A percentile compares a stretch with the other conserved stretches of the same genome.
Conservation (phyloP, 176 grass and related monocot species). For the Phyllostachys edulis region DNA sequence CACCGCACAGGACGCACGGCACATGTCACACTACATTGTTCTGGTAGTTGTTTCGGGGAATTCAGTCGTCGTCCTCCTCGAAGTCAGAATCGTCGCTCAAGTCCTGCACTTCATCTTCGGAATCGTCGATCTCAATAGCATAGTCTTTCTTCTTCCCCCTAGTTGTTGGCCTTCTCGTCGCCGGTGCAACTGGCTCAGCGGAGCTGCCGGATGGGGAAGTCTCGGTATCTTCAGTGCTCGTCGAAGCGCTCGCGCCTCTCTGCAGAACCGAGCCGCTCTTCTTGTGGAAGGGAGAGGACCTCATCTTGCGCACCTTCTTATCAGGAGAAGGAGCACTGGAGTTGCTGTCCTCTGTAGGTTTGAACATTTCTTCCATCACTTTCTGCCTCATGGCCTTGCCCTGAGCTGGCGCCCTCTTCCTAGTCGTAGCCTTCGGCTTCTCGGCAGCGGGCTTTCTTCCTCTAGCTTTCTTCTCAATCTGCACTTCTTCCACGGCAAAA, state of each 20-base stretch:
- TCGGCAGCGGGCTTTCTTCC: slow-evolving; percentile 48
- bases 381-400: slow-evolving; percentile 34
- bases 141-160: slow-evolving; percentile 45
- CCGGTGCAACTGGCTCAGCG: slow-evolving; percentile 31
- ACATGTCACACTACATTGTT: background rate
- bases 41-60: background rate
- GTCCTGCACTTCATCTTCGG: slow-evolving; percentile 55
- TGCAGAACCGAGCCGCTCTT: slow-evolving; percentile 58
- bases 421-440: slow-evolving; percentile 18
- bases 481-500: slow-evolving; percentile 19
- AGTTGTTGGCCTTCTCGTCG: slow-evolving; percentile 48
- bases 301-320: slow-evolving; percentile 78
- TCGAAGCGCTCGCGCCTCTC: slow-evolving; percentile 15
- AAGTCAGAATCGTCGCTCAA: slow-evolving; percentile 61
- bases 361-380: slow-evolving; percentile 42
- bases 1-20: background rate
- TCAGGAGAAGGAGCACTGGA: slow-evolving; percentile 41
- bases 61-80: slow-evolving; percentile 43
- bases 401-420: slow-evolving; percentile 42
- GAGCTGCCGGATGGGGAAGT: slow-evolving; percentile 32
- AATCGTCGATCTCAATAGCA: background rate
- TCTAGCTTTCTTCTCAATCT: slow-evolving; percentile 43
- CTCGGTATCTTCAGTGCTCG: slow-evolving; percentile 22
- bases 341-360: slow-evolving; percentile 40
- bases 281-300: slow-evolving; percentile 72